These are phyloP conservation scores for Saccharum hybrid DNA, from an alignment of 202 grass and related monocot genomes.

Conservation along the genomic window DNA sequence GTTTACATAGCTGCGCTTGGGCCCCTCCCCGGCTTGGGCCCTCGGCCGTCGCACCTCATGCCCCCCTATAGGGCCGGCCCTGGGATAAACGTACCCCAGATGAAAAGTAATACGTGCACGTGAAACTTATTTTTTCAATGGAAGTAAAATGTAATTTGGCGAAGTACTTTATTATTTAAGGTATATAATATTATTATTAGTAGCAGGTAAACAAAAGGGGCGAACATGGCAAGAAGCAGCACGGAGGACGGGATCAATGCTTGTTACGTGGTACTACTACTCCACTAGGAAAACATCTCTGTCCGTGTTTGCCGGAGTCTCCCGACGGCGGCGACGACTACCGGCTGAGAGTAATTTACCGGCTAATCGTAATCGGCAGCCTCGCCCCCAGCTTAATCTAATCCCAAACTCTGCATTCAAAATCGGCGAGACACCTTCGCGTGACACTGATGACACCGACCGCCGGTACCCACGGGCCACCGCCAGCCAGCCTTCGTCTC, in stretches of 20 bases:
- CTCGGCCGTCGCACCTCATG: too few relatives aligned
- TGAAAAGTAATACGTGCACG: neutral
- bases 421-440: neutral
- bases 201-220: neutral
- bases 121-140: neutral
- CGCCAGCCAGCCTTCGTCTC: constrained; percentile 25
- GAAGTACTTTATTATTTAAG: neutral
- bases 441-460: neutral
- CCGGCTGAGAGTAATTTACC: neutral
- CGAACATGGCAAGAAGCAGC: neutral
- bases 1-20: too few relatives aligned
- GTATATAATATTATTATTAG: neutral
- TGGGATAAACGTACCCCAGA: neutral
- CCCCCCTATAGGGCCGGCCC: too few relatives aligned
- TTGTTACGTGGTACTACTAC: neutral
- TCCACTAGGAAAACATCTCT: neutral
- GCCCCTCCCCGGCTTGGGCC: too few relatives aligned
- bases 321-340: neutral
- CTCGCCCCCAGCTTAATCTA: neutral
- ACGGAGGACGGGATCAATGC: constrained; percentile 13
- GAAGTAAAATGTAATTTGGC: neutral
- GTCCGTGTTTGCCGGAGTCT: constrained; percentile 24
- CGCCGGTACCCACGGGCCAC: neutral
- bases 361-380: neutral
- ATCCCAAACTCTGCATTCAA: neutral